Evolutionary conservation across 2,329 filamentous ascomycete species (phyloP).

Genomic region (Metarhizium anisopliae): DNA sequence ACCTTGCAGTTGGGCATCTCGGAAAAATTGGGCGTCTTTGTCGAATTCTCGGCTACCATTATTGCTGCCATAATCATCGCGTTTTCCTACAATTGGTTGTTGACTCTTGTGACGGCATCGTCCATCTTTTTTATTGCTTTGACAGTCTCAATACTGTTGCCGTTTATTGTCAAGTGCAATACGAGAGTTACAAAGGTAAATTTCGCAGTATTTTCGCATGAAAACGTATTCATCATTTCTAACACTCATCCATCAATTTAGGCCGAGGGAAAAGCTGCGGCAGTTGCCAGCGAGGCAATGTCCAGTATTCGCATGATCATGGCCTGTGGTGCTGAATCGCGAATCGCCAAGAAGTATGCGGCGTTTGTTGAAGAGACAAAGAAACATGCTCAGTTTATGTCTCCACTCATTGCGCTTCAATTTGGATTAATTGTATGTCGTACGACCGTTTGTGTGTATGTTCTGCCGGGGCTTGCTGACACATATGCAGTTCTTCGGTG

Average conservation of each 20-base stretch:
- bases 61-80: conserved; percentile 44
- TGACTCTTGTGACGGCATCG: conserved; percentile 50
- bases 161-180: conserved; percentile 46
- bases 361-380: conserved; percentile 46
- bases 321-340: conserved; percentile 51
- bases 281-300: conserved; percentile 53
- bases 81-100: conserved; percentile 47
- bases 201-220: not conserved
- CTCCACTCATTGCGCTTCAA: conserved; percentile 43
- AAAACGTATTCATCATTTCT: not conserved
- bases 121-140: conserved; percentile 47
- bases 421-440: conserved; percentile 37
- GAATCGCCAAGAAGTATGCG: conserved; percentile 43
- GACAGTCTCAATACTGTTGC: conserved; percentile 38
- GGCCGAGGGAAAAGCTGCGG: conserved; percentile 47
- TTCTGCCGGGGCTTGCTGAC: conserved; percentile 7
- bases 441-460: not conserved
- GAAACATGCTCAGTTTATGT: conserved; percentile 36
- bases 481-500: conserved; percentile 37
- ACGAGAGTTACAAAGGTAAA: conserved; percentile 31
- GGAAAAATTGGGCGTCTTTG: conserved; percentile 50
- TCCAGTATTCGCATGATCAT: conserved; percentile 52
- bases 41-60: conserved; percentile 47
- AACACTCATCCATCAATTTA: conserved; percentile 3
- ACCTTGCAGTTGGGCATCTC: conserved; percentile 56